Conservation (phyloP, 148 eudicot species). For the Amaranthus hypochondriacus region DNA sequence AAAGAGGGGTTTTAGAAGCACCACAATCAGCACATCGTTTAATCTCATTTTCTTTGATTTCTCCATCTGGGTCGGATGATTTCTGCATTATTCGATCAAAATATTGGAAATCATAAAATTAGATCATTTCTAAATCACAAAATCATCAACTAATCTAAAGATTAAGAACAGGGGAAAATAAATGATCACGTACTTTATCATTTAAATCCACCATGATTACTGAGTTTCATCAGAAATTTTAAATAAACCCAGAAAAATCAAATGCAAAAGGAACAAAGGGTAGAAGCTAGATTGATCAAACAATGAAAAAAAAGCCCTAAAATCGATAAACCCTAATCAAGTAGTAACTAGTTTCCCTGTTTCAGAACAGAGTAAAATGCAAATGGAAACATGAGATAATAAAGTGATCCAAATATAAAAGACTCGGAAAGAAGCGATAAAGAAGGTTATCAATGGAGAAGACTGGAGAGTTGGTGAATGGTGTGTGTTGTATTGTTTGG, state of each 20-base stretch:
- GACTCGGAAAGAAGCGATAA: constrained; percentile 23
- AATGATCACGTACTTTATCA: constrained; percentile 67
- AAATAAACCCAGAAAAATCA: constrained; percentile 32
- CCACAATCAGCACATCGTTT: constrained; percentile 93
- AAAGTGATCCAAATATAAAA: constrained; percentile 11
- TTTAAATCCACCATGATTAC: constrained; percentile 59
- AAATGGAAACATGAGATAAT: background rate
- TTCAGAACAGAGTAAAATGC: background rate
- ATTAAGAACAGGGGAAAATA: constrained; percentile 6
- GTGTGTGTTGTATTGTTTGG: background rate
- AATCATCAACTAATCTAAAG: background rate
- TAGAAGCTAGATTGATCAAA: constrained; percentile 10
- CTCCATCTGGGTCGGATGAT: constrained; percentile 45
- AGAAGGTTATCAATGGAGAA: constrained; percentile 8
- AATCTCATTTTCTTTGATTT: constrained; percentile 23
- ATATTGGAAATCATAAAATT: background rate
- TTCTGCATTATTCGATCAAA: constrained; percentile 31
- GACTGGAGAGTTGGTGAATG: background rate
- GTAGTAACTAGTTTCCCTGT: constrained; percentile 5
- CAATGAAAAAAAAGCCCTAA: background rate
- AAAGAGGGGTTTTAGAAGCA: constrained; percentile 89
- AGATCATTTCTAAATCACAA: background rate
- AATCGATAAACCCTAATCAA: background rate
- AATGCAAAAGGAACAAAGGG: constrained; percentile 11
- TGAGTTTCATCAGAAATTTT: constrained; percentile 15